Base-by-base conservation (phyloP, 768 basidiomycete genomes). In the Sporobolomyces pararoseus region DNA sequence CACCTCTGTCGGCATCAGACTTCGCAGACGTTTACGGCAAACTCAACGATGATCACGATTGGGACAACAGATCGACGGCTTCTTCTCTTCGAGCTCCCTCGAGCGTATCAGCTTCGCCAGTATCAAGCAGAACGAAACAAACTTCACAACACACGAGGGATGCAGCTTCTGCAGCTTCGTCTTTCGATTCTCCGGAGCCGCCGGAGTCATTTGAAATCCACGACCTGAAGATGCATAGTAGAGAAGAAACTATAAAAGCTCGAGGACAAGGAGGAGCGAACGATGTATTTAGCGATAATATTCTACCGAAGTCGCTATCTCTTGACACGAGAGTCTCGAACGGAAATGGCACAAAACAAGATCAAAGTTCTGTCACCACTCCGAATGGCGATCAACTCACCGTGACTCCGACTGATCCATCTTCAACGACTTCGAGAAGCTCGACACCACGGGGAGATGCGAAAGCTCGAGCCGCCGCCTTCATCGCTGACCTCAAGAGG, bases 381-480 rank as follows among this genome's bases (percentile, higher is more conserved):
- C n/a, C n/a, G n/a, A n/a, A n/a, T n/a, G n/a, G n/a, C n/a, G n/a
- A n/a, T n/a, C n/a, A n/a, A n/a, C 39, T 9, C 17, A 17, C 39
- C 17, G 39, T 9, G 9, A 42, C 39, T 17, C 17, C 39, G 39
- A 9, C 39, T 9, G 17, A 42, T 42, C 39, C 39, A 42, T 9
- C 39, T 42, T 42, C 39, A 42, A 42, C 39, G 39, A 35, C 29
- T 12, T n/a, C 44, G 46, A 34, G 59, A 46, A 61, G 59, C 21
- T 9, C 31, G 29, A 61, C 59, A 10, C 46, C 59, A 37, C 53
- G 47, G 12, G 51, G 57, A 4, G 68, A 70, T 25, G 68, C 68
- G 17, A 70, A 70, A 37, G 68, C 68, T 27, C 46, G 68, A 12
- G 68, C 68, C 19, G 68, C 63, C 16, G 68, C 68, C 0, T 70